phyloP scores from a whole-genome alignment of 2,329 filamentous ascomycete species.

The Clonostachys rosea region DNA sequence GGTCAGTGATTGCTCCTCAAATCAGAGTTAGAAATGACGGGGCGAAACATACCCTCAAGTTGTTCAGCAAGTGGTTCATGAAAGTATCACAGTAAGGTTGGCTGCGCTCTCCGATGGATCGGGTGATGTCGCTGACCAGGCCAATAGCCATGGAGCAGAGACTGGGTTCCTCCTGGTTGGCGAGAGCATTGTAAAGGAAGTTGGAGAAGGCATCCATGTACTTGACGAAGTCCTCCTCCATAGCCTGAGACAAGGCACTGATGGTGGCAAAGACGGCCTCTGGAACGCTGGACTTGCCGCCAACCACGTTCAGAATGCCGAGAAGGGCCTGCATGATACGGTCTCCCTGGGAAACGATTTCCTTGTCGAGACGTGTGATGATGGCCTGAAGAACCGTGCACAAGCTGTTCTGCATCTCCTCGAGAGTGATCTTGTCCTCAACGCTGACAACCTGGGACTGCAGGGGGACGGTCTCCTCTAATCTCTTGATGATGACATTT shows the following conservation, averaged over 20 bases:
- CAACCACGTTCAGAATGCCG: slow-evolving; percentile 71
- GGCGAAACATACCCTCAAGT: slow-evolving; percentile 63
- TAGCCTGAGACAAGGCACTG: slow-evolving; percentile 82
- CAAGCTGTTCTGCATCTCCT: slow-evolving; percentile 97
- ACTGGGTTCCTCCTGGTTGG: slow-evolving; percentile 91
- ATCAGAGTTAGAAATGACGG: slow-evolving; percentile 15
- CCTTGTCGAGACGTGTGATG: slow-evolving; percentile 83
- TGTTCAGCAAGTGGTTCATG: slow-evolving; percentile 96
- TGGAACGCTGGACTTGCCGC: slow-evolving; percentile 86
- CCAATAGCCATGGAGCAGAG: slow-evolving; percentile 97
- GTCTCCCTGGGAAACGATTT: slow-evolving; percentile 86
- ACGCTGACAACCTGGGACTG: slow-evolving; percentile 93
- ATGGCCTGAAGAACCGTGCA: slow-evolving; percentile 89
- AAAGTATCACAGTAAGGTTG: slow-evolving; percentile 95
- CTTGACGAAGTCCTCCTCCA: slow-evolving; percentile 90
- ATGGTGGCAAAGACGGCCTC: slow-evolving; percentile 91
- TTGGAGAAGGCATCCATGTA: slow-evolving; percentile 97
- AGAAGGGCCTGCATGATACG: slow-evolving; percentile 89
- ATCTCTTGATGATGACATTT: slow-evolving; percentile 82
- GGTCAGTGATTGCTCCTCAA: not conserved
- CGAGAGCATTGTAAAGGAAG: slow-evolving; percentile 89
- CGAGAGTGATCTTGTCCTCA: slow-evolving; percentile 90
- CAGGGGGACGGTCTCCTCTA: slow-evolving; percentile 85
- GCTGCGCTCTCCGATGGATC: slow-evolving; percentile 83
- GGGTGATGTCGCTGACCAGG: slow-evolving; percentile 91